Evolutionary conservation across 768 basidiomycete genomes (phyloP), one percentile per base, ranked within the genome.

Genomic region (Mycena crocata): DNA sequence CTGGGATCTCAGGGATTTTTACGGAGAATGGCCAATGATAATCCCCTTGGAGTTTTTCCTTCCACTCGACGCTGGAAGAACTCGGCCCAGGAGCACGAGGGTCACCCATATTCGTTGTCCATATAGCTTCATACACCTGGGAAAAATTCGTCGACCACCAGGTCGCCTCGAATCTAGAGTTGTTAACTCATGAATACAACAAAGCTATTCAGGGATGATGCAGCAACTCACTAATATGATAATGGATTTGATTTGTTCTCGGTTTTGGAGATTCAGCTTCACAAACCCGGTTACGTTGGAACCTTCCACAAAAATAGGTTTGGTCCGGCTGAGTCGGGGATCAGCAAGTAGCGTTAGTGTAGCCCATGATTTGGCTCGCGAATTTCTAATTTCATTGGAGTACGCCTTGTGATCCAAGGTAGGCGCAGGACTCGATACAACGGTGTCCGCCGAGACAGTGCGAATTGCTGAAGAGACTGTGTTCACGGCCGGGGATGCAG

Each of bases 1-100:
- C 23, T 42, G 35, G 55, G 39, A 39, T 28, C 21, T 60, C 46
- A 0, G 68, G 68, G 13, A 69, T 6, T 21, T 57, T 34, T 5
- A 69, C 34, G 5, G 63, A 69, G 39, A 69, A 57, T n/a, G 57
- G 58, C 45, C 45, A 69, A 12, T 28, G 3, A 31, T 69, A 62
- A 37, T 65, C 68, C 10, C 68, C 68, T 9, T 34, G 15, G 15
- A 69, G 51, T 31, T 56, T 69, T 17, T 64, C 59, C n/a, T 37
- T 42, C 58, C 58, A 68, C 1, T 35, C 32, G n/a, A 21, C 57
- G 48, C 24, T 26, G 12, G 66, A 30, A 46, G 50, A 23, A 15
- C 19, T 40, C 12, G 57, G 28, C 9, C n/a, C n/a, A n/a, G n/a
- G n/a, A n/a, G 62, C 49, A 8, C 67, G 57, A 6, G 67, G 67